A percentile compares a stretch with the other conserved stretches of the same genome.
Conservation (phyloP, 176 grass and related monocot genomes). For the Hordeum marinum region DNA sequence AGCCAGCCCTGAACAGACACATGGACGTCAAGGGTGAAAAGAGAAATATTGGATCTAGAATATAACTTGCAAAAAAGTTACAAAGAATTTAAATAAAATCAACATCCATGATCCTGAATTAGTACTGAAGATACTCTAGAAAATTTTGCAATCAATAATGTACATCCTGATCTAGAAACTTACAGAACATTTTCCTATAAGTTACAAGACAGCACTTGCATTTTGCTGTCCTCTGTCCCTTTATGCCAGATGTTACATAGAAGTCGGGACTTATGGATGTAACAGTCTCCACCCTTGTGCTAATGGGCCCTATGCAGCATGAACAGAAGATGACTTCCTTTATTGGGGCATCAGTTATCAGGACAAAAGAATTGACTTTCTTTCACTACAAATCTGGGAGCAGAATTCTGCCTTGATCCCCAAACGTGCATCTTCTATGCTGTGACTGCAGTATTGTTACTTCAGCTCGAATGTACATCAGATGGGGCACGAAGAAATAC, state of each 20-base stretch:
- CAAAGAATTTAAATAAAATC: slow-evolving; percentile 59
- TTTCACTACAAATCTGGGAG: slow-evolving; percentile 31
- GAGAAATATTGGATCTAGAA: slow-evolving; percentile 35
- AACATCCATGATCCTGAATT: slow-evolving; percentile 56
- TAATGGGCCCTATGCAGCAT: slow-evolving; percentile 34
- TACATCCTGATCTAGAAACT: slow-evolving; percentile 67
- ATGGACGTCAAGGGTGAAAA: background rate
- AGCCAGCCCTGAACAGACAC: background rate
- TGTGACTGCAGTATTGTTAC: slow-evolving; percentile 23
- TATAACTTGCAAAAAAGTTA: slow-evolving; percentile 56
- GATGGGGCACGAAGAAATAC: slow-evolving; percentile 46
- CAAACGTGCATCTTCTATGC: slow-evolving; percentile 43
- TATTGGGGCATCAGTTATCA: slow-evolving; percentile 37
- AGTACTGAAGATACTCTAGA: slow-evolving; percentile 55
- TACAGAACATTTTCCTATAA: slow-evolving; percentile 67
- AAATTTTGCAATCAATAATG: slow-evolving; percentile 72
- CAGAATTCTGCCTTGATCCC: slow-evolving; percentile 39
- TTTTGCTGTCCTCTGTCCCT: slow-evolving; percentile 46
- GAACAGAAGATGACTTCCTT: slow-evolving; percentile 49
- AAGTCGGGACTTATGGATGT: slow-evolving; percentile 47
- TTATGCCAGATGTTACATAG: slow-evolving; percentile 53
- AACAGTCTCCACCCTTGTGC: slow-evolving; percentile 38
- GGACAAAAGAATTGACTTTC: slow-evolving; percentile 42
- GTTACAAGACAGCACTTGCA: slow-evolving; percentile 61
- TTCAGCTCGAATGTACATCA: slow-evolving; percentile 55